These are phyloP conservation scores for Wilcoxina mikolae DNA, from an alignment of 495 filamentous ascomycete genomes.

Conservation along the genomic window DNA sequence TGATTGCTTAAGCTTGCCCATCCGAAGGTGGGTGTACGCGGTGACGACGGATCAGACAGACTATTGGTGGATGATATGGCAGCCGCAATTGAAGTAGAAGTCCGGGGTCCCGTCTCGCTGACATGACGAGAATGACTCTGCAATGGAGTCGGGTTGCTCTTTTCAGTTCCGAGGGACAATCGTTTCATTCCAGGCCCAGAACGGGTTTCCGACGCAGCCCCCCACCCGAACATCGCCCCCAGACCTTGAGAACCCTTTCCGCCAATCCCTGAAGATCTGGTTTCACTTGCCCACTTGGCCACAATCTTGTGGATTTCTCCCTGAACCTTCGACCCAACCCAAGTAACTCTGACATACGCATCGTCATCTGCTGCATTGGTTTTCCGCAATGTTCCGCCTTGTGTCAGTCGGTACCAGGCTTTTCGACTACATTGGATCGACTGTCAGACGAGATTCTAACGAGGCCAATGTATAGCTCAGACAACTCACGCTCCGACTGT, in stretches of 20 bases:
- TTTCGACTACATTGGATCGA: slow-evolving; percentile 33
- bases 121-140: background rate
- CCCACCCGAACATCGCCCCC: slow-evolving; percentile 28
- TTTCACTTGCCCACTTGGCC: slow-evolving; percentile 46
- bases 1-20: slow-evolving; percentile 2
- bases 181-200: background rate
- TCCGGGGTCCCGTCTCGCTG: background rate
- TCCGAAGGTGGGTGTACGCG: background rate
- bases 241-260: slow-evolving; percentile 10
- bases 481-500: slow-evolving; percentile 34
- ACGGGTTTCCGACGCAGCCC: slow-evolving; percentile 4
- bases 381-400: slow-evolving; percentile 41
- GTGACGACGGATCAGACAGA: background rate
- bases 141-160: background rate
- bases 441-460: slow-evolving; percentile 10
- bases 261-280: slow-evolving; percentile 31
- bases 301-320: slow-evolving; percentile 41
- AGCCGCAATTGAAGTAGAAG: background rate
- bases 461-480: background rate
- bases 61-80: background rate
- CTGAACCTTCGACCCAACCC: slow-evolving; percentile 39
- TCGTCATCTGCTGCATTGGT: slow-evolving; percentile 42
- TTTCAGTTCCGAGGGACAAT: background rate
- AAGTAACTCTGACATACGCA: slow-evolving; percentile 42
- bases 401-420: slow-evolving; percentile 48